phyloP scores from a whole-genome alignment of 768 basidiomycete genomes.

The Pisolithus albus region DNA sequence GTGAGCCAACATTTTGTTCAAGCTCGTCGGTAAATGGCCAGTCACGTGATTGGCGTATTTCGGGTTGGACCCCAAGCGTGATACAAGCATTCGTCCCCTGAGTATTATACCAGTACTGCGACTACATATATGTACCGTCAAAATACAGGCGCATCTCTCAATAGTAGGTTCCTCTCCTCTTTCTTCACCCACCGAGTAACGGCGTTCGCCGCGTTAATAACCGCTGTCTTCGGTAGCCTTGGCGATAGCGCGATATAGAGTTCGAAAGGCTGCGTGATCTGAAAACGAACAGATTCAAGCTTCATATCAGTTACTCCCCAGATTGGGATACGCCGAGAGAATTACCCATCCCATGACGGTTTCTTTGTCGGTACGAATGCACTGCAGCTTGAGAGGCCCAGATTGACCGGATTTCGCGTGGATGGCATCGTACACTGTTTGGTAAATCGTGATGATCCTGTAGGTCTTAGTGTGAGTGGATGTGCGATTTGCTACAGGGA shows the following conservation, averaged over 20 bases:
- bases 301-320: not conserved
- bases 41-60: not conserved
- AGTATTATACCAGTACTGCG: not conserved
- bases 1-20: not conserved
- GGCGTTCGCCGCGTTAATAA: slow-evolving; percentile 81
- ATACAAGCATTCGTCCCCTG: not conserved
- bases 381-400: slow-evolving; percentile 77
- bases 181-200: slow-evolving; percentile 88
- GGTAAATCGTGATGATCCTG: slow-evolving; percentile 83
- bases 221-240: slow-evolving; percentile 79
- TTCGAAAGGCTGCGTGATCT: slow-evolving; percentile 95
- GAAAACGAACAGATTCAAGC: not conserved
- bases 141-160: slow-evolving; percentile 88
- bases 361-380: slow-evolving; percentile 78
- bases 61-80: too few species aligned
- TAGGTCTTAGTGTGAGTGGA: not conserved
- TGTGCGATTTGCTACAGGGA: not conserved
- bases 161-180: slow-evolving; percentile 75
- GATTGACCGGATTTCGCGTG: slow-evolving; percentile 86
- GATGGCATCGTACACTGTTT: slow-evolving; percentile 79
- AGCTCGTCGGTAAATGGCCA: not conserved
- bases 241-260: slow-evolving; percentile 81
- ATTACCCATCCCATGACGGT: slow-evolving; percentile 93
- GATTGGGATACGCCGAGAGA: slow-evolving; percentile 1
- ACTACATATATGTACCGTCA: slow-evolving; percentile 21